Conservation (phyloP, 164 flowering plant species). For the Nymphaea colorata region DNA sequence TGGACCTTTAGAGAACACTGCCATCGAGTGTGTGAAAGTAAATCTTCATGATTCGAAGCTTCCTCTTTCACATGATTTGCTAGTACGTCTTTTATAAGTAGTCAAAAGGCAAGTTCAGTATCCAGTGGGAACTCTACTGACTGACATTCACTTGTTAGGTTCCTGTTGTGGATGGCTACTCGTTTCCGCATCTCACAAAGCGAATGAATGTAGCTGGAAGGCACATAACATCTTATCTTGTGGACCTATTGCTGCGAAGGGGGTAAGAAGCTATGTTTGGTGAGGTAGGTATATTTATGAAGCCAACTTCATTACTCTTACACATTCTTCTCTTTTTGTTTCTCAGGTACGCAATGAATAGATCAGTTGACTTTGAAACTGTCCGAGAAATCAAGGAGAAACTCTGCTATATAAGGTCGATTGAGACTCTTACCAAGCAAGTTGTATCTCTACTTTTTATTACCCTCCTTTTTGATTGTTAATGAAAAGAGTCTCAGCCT, state of each 20-base stretch:
- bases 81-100: too few species aligned
- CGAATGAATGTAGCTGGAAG: conserved; percentile 99
- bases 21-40: too few species aligned
- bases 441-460: not conserved
- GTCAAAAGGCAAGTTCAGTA: too few species aligned
- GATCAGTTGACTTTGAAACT: conserved; percentile 83
- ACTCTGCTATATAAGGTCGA: conserved; percentile 89
- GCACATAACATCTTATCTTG: conserved; percentile 96
- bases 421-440: not conserved
- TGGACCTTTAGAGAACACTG: too few species aligned
- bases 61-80: too few species aligned
- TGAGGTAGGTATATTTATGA: not conserved
- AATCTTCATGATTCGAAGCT: too few species aligned
- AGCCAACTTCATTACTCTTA: conserved; percentile 4
- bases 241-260: conserved; percentile 84
- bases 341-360: conserved; percentile 89
- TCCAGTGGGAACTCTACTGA: too few species aligned
- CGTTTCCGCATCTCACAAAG: conserved; percentile 97
- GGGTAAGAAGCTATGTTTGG: conserved; percentile 47
- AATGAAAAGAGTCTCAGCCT: too few species aligned
- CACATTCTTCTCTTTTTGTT: conserved; percentile 8
- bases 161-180: conserved; percentile 99
- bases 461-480: not conserved
- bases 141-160: conserved; percentile 30
- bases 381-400: conserved; percentile 94